phyloP scores from a whole-genome alignment of 768 basidiomycete genomes.

The Amanita pallidorosea region DNA sequence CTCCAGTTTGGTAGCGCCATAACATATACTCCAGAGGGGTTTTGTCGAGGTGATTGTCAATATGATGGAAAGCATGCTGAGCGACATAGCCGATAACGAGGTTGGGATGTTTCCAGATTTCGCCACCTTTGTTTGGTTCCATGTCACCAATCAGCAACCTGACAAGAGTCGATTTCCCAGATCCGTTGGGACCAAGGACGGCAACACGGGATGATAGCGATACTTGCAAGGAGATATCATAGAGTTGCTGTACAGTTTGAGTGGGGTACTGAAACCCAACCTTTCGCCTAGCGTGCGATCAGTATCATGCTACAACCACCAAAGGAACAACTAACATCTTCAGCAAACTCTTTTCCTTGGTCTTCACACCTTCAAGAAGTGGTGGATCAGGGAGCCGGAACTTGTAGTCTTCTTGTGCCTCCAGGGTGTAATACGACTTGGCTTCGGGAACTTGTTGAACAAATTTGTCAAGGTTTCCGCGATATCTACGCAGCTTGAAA shows the following conservation, averaged over 20 bases:
- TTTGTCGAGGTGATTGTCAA: constrained; percentile 97
- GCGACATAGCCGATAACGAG: constrained; percentile 99
- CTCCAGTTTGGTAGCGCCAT: constrained; percentile 99
- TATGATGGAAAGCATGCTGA: constrained; percentile 99
- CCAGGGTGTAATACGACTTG: constrained; percentile 94
- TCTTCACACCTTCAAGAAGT: constrained; percentile 98
- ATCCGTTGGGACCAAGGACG: constrained; percentile 97
- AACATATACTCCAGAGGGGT: constrained; percentile 98
- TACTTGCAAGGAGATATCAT: constrained; percentile 93
- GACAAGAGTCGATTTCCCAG: constrained; percentile 96
- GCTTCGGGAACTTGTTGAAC: constrained; percentile 94
- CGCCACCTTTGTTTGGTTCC: constrained; percentile 94
- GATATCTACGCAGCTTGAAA: constrained; percentile 94
- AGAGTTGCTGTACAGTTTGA: constrained; percentile 78
- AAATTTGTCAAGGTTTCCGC: constrained; percentile 91
- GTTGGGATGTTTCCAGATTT: constrained; percentile 99
- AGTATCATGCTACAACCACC: neutral
- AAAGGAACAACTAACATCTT: constrained; percentile 56
- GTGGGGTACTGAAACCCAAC: constrained; percentile 96
- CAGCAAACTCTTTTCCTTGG: constrained; percentile 93
- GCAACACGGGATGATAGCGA: constrained; percentile 98
- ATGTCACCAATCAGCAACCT: constrained; percentile 94
- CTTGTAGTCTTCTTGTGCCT: constrained; percentile 94
- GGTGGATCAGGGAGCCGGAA: constrained; percentile 98
- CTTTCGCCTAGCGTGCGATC: constrained; percentile 41